Percentiles rank a stretch among this genome's conserved stretches.
Evolutionary conservation across 306 rosid species (phyloP).

Genomic region (Gleditsia sinensis): DNA sequence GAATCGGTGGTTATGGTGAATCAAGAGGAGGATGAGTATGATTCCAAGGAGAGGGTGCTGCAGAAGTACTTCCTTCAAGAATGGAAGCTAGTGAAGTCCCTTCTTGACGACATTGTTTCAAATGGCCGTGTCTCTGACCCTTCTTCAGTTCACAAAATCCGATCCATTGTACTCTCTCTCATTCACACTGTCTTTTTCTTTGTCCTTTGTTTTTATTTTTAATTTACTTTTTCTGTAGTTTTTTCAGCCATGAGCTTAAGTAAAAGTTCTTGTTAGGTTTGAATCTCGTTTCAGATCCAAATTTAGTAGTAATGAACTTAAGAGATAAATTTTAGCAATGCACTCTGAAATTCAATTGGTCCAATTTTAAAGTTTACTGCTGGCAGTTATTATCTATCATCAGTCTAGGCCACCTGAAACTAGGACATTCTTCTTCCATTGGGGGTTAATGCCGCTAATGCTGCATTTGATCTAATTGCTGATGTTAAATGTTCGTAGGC

Average conservation of each 20-base stretch:
- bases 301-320: background rate
- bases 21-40: conserved; percentile 77
- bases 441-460: background rate
- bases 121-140: conserved; percentile 59
- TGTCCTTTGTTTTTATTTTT: background rate
- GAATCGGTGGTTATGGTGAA: conserved; percentile 24
- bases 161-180: conserved; percentile 73
- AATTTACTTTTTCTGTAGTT: background rate
- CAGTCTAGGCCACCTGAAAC: background rate
- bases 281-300: background rate
- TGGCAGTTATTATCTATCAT: background rate
- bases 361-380: background rate
- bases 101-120: conserved; percentile 73
- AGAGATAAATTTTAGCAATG: background rate
- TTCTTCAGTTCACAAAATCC: conserved; percentile 69
- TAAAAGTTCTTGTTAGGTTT: background rate
- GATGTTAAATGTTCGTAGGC: background rate
- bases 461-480: background rate
- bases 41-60: conserved; percentile 75
- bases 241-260: too few species aligned
- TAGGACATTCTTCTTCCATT: background rate
- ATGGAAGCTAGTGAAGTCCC: conserved; percentile 81
- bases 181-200: background rate
- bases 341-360: background rate
- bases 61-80: conserved; percentile 92